Evolutionary conservation across 1,139 yeast genomes (phyloP).

Genomic region (Hansenula lynferdii): DNA sequence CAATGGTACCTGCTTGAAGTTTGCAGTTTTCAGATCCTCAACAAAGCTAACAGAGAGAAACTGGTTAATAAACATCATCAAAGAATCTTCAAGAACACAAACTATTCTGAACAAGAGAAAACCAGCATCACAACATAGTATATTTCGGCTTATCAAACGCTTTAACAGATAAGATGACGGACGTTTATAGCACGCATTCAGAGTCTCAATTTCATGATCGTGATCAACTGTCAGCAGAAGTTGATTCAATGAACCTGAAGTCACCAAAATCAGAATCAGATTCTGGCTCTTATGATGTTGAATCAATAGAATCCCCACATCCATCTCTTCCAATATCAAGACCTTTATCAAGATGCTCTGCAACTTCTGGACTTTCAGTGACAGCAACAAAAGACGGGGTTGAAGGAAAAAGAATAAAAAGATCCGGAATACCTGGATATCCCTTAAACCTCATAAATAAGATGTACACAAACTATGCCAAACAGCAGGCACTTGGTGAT

Average conservation of each 20-base stretch:
- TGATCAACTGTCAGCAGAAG: background rate
- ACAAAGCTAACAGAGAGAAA: too few species aligned
- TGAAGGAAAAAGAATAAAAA: conserved; percentile 55
- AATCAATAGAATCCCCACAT: background rate
- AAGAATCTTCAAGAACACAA: too few species aligned
- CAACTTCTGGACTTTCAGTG: conserved; percentile 60
- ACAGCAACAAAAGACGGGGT: conserved; percentile 72
- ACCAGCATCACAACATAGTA: too few species aligned
- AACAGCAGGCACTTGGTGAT: too few species aligned
- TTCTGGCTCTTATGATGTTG: background rate
- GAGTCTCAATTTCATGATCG: background rate
- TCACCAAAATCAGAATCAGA: conserved; percentile 1
- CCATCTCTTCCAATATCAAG: conserved; percentile 29
- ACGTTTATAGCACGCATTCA: conserved; percentile 1
- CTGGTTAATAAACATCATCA: too few species aligned
- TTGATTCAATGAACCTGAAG: background rate
- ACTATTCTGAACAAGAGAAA: too few species aligned
- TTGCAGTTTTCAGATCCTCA: too few species aligned
- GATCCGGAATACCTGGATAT: conserved; percentile 36
- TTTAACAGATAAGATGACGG: too few species aligned
- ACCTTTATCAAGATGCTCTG: conserved; percentile 57
- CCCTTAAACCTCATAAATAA: conserved; percentile 27
- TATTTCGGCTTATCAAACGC: too few species aligned
- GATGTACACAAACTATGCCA: conserved; percentile 23
- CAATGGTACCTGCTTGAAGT: too few species aligned